Evolutionary conservation across 257 asterid species (phyloP), one percentile per base, ranked within the genome.

Genomic region (Ballota nigra): DNA sequence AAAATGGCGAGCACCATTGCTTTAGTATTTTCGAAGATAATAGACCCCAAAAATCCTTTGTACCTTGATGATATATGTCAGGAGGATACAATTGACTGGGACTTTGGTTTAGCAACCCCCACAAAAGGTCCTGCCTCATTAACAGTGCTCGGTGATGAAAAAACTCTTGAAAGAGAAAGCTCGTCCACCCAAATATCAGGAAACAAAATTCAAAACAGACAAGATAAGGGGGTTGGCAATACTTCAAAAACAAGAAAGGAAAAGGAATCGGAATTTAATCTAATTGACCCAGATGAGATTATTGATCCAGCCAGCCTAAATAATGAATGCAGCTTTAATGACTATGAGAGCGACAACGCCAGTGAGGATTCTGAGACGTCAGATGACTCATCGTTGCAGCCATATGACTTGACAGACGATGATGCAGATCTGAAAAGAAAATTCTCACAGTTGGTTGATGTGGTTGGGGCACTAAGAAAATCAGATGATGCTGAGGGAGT

Each of bases 1-100:
- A 92, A 82, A 87, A 95, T 92, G 98, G 99, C 99, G 36, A 89
- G 96, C 86, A 76, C 84, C 66, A 81, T 95, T 84, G 99, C 99
- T 73, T 83, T 87, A 62, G 94, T 87, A 52, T 95, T 95, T 82
- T 95, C 99, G 29, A 87, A 78, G 78, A 79, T 89, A 38, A 78
- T 92, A 76, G 98, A 89, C 87, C 97, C 99, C 45, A 76, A 81
- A 79, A 89, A 95, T 85, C 98, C 96, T 80, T 83, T 95, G 75
- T 92, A 92, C 76, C 98, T 92, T 68, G 99, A 95, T 66, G 96
- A 95, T 81, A 77, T 83, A 78, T 82, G 79, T 78, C 84, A 59
- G 64, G 90, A 81, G 66, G 98, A 86, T 79, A 23, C 80, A 69
- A 76, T 95, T 78, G 97, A 92, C 80, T 95, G 99, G 97, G 95